These are phyloP conservation scores for Neonectria punicea DNA, from an alignment of 2,329 filamentous ascomycete genomes.

Conservation along the genomic window DNA sequence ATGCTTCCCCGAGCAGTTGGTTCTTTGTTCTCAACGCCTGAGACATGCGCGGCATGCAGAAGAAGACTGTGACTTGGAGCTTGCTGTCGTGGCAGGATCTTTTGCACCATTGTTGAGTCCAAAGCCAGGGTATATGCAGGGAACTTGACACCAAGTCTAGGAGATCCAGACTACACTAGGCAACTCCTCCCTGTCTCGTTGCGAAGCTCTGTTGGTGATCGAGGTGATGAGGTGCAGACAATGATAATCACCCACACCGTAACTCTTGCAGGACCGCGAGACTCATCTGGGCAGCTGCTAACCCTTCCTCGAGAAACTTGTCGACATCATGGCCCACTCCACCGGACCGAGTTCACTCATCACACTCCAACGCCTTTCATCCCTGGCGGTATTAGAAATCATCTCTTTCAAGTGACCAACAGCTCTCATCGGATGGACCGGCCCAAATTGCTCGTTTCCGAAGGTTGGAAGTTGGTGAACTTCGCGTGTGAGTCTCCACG, in stretches of 20 bases:
- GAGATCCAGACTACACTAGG: neutral
- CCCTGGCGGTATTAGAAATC: neutral
- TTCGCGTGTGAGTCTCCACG: constrained; percentile 16
- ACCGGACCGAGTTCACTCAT: constrained; percentile 18
- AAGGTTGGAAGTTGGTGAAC: constrained; percentile 8
- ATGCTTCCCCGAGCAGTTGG: constrained; percentile 2
- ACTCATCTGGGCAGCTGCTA: constrained; percentile 19
- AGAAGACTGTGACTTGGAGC: neutral
- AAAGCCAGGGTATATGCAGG: constrained; percentile 3
- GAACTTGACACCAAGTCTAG: neutral
- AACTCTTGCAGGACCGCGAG: constrained; percentile 24
- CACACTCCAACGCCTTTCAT: neutral
- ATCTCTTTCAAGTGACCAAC: neutral
- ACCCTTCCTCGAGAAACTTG: constrained; percentile 6
- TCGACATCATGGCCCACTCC: constrained; percentile 23
- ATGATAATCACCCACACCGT: constrained; percentile 34
- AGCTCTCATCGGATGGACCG: neutral
- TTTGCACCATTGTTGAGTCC: constrained; percentile 9
- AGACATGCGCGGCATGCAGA: neutral
- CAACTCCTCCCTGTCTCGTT: neutral
- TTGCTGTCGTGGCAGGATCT: neutral
- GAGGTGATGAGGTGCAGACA: constrained; percentile 31
- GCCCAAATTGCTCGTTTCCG: neutral
- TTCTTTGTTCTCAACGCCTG: neutral
- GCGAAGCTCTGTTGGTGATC: constrained; percentile 39